These are phyloP conservation scores for Diplodia seriata DNA, from an alignment of 2,329 filamentous ascomycete species.

Conservation along the genomic window DNA sequence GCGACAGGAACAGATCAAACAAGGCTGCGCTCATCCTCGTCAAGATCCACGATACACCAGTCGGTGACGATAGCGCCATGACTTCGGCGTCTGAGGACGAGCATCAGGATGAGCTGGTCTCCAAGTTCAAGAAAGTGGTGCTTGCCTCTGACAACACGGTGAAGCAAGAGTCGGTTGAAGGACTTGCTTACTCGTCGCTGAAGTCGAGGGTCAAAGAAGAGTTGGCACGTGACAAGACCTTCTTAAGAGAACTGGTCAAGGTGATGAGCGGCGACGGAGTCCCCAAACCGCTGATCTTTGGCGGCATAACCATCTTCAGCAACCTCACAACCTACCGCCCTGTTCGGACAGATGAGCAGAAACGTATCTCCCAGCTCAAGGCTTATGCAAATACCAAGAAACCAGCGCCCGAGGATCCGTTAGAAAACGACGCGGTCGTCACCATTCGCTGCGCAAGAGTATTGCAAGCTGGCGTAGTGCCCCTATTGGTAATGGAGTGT, in stretches of 20 bases:
- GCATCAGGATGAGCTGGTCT: slow-evolving; percentile 56
- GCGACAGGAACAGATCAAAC: slow-evolving; percentile 62
- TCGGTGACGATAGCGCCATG: slow-evolving; percentile 32
- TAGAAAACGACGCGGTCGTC: slow-evolving; percentile 80
- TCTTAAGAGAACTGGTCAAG: slow-evolving; percentile 74
- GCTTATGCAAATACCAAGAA: slow-evolving; percentile 90
- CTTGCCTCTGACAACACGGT: slow-evolving; percentile 63
- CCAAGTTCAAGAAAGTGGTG: slow-evolving; percentile 69
- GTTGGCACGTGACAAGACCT: slow-evolving; percentile 69
- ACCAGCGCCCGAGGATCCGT: slow-evolving; percentile 64
- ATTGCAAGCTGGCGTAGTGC: slow-evolving; percentile 78
- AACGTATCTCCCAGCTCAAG: slow-evolving; percentile 89
- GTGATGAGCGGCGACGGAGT: slow-evolving; percentile 55
- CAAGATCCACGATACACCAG: slow-evolving; percentile 55
- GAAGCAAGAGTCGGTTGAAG: slow-evolving; percentile 80
- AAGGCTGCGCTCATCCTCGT: slow-evolving; percentile 62
- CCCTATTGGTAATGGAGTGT: slow-evolving; percentile 77
- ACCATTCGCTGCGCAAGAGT: slow-evolving; percentile 76
- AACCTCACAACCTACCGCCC: slow-evolving; percentile 87
- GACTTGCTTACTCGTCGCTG: slow-evolving; percentile 88
- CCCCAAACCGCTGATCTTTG: slow-evolving; percentile 73
- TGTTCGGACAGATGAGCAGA: slow-evolving; percentile 83
- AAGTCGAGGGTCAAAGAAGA: slow-evolving; percentile 85
- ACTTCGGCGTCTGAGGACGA: slow-evolving; percentile 35
- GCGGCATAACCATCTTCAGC: slow-evolving; percentile 81